Conservation (phyloP, 768 basidiomycete species). For the Leucocoprinus leucothites region DNA sequence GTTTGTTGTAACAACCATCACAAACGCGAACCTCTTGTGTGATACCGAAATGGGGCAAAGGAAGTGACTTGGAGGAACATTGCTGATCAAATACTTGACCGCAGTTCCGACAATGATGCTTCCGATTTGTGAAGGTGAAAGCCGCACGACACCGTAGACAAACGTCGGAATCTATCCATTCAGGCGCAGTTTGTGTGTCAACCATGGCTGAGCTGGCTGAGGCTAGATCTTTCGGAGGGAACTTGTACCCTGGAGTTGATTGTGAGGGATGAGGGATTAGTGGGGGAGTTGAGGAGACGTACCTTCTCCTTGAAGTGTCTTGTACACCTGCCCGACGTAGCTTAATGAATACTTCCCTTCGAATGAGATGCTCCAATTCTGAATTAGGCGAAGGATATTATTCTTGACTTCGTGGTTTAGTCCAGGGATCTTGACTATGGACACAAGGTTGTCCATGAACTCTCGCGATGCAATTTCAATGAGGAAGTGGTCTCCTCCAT, state of each 20-base stretch:
- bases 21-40: constrained; percentile 91
- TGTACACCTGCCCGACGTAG: constrained; percentile 82
- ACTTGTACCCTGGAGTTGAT: constrained; percentile 59
- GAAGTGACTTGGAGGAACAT: constrained; percentile 81
- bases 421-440: constrained; percentile 74
- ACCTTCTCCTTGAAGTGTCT: constrained; percentile 75
- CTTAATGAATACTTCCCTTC: constrained; percentile 71
- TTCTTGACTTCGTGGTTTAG: constrained; percentile 83
- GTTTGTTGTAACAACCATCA: constrained; percentile 82
- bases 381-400: constrained; percentile 73
- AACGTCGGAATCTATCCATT: constrained; percentile 96
- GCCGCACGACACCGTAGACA: constrained; percentile 89
- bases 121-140: constrained; percentile 94
- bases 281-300: constrained; percentile 17
- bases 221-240: constrained; percentile 76
- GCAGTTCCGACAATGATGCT: constrained; percentile 98
- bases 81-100: constrained; percentile 94
- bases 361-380: constrained; percentile 93
- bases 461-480: constrained; percentile 82
- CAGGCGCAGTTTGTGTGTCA: constrained; percentile 87
- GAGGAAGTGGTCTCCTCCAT: constrained; percentile 92
- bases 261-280: neutral
- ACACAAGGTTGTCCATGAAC: constrained; percentile 91
- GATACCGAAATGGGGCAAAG: constrained; percentile 93
- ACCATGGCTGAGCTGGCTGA: constrained; percentile 80